These are phyloP conservation scores for Pythium guiyangense DNA, from an alignment of 352 stramenopile species.

Conservation along the genomic window DNA sequence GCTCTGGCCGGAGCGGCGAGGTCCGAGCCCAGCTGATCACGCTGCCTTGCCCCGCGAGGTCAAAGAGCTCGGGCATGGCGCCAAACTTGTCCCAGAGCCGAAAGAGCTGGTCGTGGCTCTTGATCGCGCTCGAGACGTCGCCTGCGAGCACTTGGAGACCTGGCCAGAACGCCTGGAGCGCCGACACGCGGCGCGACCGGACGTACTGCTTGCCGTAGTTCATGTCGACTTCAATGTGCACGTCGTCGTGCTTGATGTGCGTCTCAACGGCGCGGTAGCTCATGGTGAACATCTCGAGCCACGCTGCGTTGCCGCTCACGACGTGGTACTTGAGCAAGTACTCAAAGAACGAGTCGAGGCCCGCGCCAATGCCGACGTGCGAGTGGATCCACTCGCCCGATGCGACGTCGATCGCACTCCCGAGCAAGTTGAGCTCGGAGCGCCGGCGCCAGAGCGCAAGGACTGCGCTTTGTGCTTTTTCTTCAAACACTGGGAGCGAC, in stretches of 20 bases:
- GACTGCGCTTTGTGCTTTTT: conserved; percentile 52
- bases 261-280: conserved; percentile 77
- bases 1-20: conserved; percentile 94
- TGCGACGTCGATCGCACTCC: conserved; percentile 92
- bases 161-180: conserved; percentile 96
- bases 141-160: conserved; percentile 94
- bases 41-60: conserved; percentile 48
- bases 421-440: conserved; percentile 88
- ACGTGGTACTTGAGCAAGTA: conserved; percentile 98
- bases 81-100: conserved; percentile 93
- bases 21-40: conserved; percentile 77
- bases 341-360: conserved; percentile 97
- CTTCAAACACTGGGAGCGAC: conserved; percentile 51
- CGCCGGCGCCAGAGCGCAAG: conserved; percentile 74
- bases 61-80: conserved; percentile 94
- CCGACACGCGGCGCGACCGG: conserved; percentile 65
- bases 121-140: conserved; percentile 87
- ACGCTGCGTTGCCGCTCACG: conserved; percentile 90
- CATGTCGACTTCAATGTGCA: conserved; percentile 89
- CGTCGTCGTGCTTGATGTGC: conserved; percentile 66
- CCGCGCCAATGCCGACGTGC: conserved; percentile 86
- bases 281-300: conserved; percentile 91
- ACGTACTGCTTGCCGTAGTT: conserved; percentile 51
- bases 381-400: conserved; percentile 81
- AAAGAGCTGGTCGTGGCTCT: conserved; percentile 92